Evolutionary conservation across 805 yeast species (phyloP).

Genomic region (Saccharomyces paradoxus): DNA sequence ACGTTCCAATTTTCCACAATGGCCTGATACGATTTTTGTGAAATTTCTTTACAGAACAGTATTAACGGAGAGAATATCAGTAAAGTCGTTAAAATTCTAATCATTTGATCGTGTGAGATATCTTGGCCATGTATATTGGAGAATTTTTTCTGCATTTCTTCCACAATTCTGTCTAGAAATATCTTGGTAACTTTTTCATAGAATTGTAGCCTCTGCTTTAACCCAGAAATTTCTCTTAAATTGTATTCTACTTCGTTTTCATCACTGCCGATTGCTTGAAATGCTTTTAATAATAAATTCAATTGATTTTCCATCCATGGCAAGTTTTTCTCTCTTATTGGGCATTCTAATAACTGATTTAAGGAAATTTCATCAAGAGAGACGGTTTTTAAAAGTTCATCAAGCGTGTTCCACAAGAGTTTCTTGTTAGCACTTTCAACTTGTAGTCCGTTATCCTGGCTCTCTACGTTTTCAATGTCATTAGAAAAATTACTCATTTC

Average conservation of each 20-base stretch:
- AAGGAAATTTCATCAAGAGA: constrained; percentile 53
- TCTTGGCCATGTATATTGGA: constrained; percentile 30
- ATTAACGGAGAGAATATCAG: constrained; percentile 42
- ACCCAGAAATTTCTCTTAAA: constrained; percentile 60
- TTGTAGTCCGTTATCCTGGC: constrained; percentile 73
- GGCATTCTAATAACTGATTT: constrained; percentile 37
- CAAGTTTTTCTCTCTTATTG: constrained; percentile 39
- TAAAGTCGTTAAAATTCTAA: constrained; percentile 32
- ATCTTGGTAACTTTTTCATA: constrained; percentile 49
- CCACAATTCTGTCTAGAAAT: constrained; percentile 42
- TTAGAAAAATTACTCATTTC: constrained; percentile 56
- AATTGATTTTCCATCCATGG: constrained; percentile 50
- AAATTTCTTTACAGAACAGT: constrained; percentile 52
- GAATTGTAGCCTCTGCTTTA: constrained; percentile 52
- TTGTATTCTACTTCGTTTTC: constrained; percentile 35
- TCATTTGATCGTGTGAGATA: constrained; percentile 23
- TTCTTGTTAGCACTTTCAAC: constrained; percentile 77
- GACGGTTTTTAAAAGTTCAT: constrained; percentile 61
- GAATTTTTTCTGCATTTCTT: constrained; percentile 39
- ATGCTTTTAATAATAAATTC: constrained; percentile 51
- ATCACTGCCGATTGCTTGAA: constrained; percentile 52
- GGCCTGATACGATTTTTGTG: constrained; percentile 38
- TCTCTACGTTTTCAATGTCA: constrained; percentile 64
- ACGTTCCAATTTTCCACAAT: constrained; percentile 38
- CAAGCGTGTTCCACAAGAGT: constrained; percentile 59